Evolutionary conservation across 345 rosid genomes (phyloP).

Genomic region (Syzygium oleosum): DNA sequence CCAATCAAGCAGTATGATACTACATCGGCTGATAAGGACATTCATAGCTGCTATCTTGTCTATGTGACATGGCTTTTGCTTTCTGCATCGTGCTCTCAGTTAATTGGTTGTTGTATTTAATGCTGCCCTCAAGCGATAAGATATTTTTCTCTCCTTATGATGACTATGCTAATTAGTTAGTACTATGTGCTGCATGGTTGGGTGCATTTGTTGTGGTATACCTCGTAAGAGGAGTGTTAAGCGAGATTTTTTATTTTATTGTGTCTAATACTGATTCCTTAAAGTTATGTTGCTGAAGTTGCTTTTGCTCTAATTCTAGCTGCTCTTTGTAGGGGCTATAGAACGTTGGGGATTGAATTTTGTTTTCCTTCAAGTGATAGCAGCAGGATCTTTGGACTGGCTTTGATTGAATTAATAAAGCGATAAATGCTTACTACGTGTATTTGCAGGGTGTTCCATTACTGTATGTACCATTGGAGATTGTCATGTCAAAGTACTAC

Average conservation of each 20-base stretch:
- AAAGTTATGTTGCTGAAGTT: background rate
- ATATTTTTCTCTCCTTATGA: background rate
- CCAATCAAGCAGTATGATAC: conserved; percentile 75
- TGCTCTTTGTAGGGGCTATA: background rate
- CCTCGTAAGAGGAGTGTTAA: background rate
- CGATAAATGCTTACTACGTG: background rate
- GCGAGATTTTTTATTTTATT: background rate
- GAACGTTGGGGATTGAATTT: background rate
- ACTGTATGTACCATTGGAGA: conserved; percentile 84
- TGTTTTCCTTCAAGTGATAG: background rate
- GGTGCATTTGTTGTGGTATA: background rate
- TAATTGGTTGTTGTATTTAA: background rate
- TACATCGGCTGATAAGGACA: background rate
- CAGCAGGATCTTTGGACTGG: background rate
- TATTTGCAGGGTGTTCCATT: conserved; percentile 66
- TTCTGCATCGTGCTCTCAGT: background rate
- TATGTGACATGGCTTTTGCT: background rate
- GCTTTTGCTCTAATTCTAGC: background rate
- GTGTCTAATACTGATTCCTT: background rate
- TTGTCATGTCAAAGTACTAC: conserved; percentile 81
- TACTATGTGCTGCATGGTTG: background rate
- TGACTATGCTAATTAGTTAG: background rate
- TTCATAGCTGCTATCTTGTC: background rate
- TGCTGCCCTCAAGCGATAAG: background rate
- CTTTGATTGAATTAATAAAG: background rate